A percentile compares a stretch with the other conserved stretches of the same genome.
Conservation (phyloP, 164 flowering plant genomes). For the Cinnamomum chago region DNA sequence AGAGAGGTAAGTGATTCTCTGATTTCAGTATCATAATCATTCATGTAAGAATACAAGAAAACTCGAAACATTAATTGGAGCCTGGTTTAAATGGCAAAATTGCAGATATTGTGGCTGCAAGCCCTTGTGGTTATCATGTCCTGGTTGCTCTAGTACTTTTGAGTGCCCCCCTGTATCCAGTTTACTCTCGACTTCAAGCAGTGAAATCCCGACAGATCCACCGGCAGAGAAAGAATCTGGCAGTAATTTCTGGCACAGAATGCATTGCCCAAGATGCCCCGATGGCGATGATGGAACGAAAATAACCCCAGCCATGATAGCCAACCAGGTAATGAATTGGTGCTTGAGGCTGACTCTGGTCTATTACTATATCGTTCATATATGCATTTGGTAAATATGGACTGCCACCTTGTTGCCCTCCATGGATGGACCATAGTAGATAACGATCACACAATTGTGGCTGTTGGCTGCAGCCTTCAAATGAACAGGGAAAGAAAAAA, state of each 20-base stretch:
- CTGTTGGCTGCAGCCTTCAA: not conserved
- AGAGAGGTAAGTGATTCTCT: constrained; percentile 57
- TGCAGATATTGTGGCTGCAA: constrained; percentile 82
- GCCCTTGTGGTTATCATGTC: constrained; percentile 77
- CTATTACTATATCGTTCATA: not conserved
- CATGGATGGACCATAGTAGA: not conserved
- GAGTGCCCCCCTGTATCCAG: constrained; percentile 69
- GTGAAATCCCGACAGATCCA: constrained; percentile 24
- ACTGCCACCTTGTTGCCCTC: not conserved
- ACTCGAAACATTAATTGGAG: not conserved
- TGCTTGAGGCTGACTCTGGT: not conserved
- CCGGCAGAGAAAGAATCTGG: constrained; percentile 29
- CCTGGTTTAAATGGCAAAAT: constrained; percentile 2
- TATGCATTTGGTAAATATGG: not conserved
- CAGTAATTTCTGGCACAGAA: constrained; percentile 51
- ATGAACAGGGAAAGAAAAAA: not conserved
- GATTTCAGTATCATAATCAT: not conserved
- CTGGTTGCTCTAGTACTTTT: constrained; percentile 72
- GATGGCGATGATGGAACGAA: constrained; percentile 54
- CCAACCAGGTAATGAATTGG: constrained; percentile 69
- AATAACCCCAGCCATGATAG: constrained; percentile 64
- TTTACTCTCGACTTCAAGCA: constrained; percentile 33
- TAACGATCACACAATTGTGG: not conserved
- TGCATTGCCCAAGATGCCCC: constrained; percentile 80
- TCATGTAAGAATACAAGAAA: not conserved